Percentiles rank a stretch among this genome's conserved stretches.
Conservation (phyloP, 164 flowering plant species). For the Stephania japonica region DNA sequence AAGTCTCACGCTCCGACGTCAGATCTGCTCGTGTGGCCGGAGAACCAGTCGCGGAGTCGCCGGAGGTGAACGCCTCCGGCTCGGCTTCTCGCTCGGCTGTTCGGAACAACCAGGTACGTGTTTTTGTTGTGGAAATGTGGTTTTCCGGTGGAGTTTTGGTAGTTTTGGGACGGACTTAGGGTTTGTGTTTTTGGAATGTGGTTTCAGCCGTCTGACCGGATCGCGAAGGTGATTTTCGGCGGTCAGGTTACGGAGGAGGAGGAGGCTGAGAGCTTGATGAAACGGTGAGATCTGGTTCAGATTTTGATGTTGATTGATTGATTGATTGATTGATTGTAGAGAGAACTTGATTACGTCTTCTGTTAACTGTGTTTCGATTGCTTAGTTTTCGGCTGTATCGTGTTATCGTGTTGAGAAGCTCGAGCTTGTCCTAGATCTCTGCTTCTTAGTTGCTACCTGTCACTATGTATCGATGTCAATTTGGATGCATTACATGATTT, state of each 20-base stretch:
- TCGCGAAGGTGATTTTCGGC: constrained; percentile 84
- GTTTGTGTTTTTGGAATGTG: constrained; percentile 8
- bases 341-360: not conserved
- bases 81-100: constrained; percentile 40
- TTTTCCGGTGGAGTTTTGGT: not conserved
- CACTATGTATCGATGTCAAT: not conserved
- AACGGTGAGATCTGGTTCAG: constrained; percentile 65
- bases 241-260: constrained; percentile 96
- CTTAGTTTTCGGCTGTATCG: not conserved
- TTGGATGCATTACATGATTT: not conserved
- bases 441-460: not conserved
- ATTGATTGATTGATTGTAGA: not conserved
- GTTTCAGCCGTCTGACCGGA: constrained; percentile 87
- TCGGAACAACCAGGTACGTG: constrained; percentile 56
- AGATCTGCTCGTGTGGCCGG: constrained; percentile 96
- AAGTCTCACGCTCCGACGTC: constrained; percentile 91
- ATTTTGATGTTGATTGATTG: not conserved
- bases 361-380: not conserved
- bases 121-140: not conserved
- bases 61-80: constrained; percentile 13
- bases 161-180: not conserved
- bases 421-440: not conserved
- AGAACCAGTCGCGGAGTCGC: constrained; percentile 43
- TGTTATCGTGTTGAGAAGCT: not conserved
- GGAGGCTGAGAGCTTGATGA: constrained; percentile 68